Conservation (phyloP, 2,329 filamentous ascomycete genomes). For the Didymellaceae sp. region DNA sequence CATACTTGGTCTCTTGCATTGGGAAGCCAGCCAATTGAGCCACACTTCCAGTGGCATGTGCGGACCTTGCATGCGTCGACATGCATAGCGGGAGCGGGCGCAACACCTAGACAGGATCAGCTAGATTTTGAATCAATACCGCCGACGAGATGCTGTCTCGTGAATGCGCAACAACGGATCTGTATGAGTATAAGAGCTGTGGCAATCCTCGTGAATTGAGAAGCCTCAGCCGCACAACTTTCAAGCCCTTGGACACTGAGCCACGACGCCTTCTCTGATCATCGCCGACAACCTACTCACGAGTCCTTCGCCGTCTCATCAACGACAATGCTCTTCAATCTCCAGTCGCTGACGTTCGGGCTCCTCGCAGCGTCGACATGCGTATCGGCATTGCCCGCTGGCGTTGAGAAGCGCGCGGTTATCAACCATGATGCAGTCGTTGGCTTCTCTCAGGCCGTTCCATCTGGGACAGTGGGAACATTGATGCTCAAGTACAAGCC, state of each 20-base stretch:
- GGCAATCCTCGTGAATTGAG: not conserved
- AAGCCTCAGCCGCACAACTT: not conserved
- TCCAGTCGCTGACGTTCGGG: constrained; percentile 30
- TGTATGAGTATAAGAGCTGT: constrained; percentile 3
- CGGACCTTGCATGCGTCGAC: not conserved
- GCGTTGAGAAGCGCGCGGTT: constrained; percentile 49
- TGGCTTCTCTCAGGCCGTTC: constrained; percentile 62
- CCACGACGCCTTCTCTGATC: not conserved
- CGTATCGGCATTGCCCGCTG: constrained; percentile 33
- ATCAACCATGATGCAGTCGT: constrained; percentile 58
- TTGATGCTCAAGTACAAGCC: constrained; percentile 65
- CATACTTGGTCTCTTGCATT: not conserved
- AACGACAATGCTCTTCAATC: constrained; percentile 32
- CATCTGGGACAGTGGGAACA: constrained; percentile 54
- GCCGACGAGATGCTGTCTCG: not conserved
- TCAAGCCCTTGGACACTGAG: not conserved
- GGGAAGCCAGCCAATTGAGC: not conserved
- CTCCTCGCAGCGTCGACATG: constrained; percentile 29
- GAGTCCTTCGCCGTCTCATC: not conserved
- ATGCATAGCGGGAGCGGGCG: constrained; percentile 11
- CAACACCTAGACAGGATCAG: constrained; percentile 1
- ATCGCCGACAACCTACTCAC: not conserved
- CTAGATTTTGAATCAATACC: not conserved
- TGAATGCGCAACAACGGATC: not conserved
- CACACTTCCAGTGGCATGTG: constrained; percentile 1